phyloP scores from a whole-genome alignment of 345 rosid species.

The Conringia planisiliqua region DNA sequence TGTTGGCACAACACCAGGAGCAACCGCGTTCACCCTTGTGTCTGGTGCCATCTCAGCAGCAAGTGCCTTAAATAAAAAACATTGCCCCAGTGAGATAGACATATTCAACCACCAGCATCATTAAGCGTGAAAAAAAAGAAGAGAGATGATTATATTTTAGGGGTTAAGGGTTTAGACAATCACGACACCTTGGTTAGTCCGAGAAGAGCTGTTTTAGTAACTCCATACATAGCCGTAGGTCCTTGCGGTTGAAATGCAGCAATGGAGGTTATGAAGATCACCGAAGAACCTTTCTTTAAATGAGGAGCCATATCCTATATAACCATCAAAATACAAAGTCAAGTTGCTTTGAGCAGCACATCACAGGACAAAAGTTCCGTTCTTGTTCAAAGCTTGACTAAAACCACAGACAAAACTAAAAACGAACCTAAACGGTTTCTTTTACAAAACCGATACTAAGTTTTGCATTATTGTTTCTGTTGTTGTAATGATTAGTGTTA shows the following conservation, averaged over 20 bases:
- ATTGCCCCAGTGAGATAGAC: not conserved
- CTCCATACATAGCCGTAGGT: slow-evolving; percentile 83
- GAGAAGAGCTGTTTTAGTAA: slow-evolving; percentile 86
- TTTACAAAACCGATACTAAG: not conserved
- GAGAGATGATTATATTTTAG: not conserved
- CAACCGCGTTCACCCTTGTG: slow-evolving; percentile 76
- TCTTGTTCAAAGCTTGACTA: not conserved
- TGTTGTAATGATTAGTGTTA: slow-evolving; percentile 4
- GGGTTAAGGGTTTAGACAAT: not conserved
- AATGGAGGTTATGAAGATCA: slow-evolving; percentile 73
- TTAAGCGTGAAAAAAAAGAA: not conserved
- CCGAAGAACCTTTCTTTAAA: slow-evolving; percentile 71
- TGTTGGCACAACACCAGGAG: slow-evolving; percentile 93
- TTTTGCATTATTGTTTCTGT: too few species aligned
- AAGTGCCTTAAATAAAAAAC: slow-evolving; percentile 50
- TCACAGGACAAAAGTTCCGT: not conserved
- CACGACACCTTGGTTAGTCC: slow-evolving; percentile 67
- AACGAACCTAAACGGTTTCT: not conserved
- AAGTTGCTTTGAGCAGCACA: not conserved
- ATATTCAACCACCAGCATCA: not conserved
- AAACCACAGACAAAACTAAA: not conserved
- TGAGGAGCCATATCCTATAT: slow-evolving; percentile 71
- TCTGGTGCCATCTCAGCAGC: slow-evolving; percentile 81
- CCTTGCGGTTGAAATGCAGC: slow-evolving; percentile 59
- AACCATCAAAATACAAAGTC: not conserved